Evolutionary conservation across 768 basidiomycete genomes (phyloP).

Genomic region (Trametes meyenii): DNA sequence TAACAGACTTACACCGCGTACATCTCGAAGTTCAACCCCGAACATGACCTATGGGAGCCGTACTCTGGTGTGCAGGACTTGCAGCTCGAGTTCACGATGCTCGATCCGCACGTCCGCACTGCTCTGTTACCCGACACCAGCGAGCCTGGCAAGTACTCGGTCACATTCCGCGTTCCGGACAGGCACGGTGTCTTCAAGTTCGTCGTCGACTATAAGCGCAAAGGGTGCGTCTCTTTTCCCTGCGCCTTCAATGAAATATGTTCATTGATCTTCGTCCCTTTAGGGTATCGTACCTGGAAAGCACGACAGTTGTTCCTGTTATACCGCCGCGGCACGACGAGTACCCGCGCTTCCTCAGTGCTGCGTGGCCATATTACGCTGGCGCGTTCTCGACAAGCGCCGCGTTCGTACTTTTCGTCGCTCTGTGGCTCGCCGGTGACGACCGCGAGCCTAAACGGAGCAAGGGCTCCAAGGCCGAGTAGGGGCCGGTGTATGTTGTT

Average conservation of each 20-base stretch:
- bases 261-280: background rate
- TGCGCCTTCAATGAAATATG: background rate
- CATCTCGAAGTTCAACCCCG: constrained; percentile 68
- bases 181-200: constrained; percentile 99
- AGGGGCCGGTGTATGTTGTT: constrained; percentile 9
- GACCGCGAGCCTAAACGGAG: constrained; percentile 59
- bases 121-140: constrained; percentile 62
- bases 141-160: constrained; percentile 68
- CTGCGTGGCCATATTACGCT: constrained; percentile 94
- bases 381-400: constrained; percentile 88
- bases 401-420: constrained; percentile 85
- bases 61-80: constrained; percentile 75
- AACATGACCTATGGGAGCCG: constrained; percentile 64
- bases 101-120: constrained; percentile 94
- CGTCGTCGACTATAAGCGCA: constrained; percentile 86
- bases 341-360: constrained; percentile 92
- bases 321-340: constrained; percentile 94
- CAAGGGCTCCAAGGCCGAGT: constrained; percentile 38
- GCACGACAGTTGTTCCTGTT: constrained; percentile 78
- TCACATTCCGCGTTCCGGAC: constrained; percentile 90
- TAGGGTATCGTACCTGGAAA: constrained; percentile 77
- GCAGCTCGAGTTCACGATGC: constrained; percentile 97
- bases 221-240: constrained; percentile 60
- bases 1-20: constrained; percentile 71
- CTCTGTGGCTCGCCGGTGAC: constrained; percentile 86